phyloP scores from a whole-genome alignment of 164 flowering plant species.

The Protea cynaroides region DNA sequence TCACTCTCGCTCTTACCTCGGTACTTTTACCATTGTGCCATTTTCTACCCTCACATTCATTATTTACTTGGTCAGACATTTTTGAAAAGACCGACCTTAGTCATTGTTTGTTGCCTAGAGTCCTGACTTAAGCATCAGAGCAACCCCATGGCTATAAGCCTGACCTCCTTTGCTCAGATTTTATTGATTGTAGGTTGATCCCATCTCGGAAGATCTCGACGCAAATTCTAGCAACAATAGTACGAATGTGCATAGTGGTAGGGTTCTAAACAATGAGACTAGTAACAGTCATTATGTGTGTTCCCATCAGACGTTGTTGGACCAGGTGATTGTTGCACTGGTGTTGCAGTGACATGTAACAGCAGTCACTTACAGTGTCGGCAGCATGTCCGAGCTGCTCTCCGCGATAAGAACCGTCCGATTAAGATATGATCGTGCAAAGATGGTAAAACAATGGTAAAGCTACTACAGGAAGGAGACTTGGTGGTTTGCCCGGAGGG shows the following conservation, averaged over 20 bases:
- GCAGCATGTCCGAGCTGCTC: conserved; percentile 13
- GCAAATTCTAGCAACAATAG: too few species aligned
- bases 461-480: conserved; percentile 21
- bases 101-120: too few species aligned
- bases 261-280: not conserved
- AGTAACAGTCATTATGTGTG: conserved; percentile 12
- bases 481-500: conserved; percentile 34
- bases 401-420: conserved; percentile 14
- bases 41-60: too few species aligned
- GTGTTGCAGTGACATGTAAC: conserved; percentile 7
- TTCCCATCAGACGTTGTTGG: conserved; percentile 17
- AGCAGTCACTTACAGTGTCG: conserved; percentile 17
- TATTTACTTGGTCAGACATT: too few species aligned
- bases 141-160: too few species aligned
- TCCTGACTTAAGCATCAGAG: too few species aligned
- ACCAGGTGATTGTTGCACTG: conserved; percentile 11
- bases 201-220: too few species aligned
- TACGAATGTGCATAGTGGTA: not conserved
- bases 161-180: conserved; percentile 1
- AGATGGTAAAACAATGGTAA: conserved; percentile 12
- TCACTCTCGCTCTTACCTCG: too few species aligned
- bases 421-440: conserved; percentile 15
- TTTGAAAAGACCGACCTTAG: too few species aligned
- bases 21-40: too few species aligned
- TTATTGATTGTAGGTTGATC: not conserved